Evolutionary conservation across 139 green algal species (phyloP).

Genomic region (Ostreobium quekettii): DNA sequence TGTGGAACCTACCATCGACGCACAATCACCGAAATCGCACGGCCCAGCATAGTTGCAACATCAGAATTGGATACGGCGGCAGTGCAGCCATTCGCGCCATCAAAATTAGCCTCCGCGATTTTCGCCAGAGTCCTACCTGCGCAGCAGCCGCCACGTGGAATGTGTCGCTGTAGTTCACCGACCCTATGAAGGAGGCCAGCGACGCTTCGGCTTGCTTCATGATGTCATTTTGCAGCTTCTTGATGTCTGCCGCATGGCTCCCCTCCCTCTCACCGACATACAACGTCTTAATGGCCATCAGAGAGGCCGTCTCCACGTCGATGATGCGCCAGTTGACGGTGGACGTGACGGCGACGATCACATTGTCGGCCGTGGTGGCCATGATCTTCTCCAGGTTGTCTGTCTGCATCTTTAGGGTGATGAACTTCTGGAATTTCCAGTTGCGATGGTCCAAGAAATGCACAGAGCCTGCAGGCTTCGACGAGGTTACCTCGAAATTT

Average conservation of each 20-base stretch:
- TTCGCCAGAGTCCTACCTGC: background rate
- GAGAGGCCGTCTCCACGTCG: background rate
- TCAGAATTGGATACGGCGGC: too few relatives aligned
- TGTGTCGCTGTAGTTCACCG: background rate
- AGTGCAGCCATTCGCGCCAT: too few relatives aligned
- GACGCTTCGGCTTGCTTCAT: background rate
- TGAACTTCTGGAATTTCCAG: constrained; percentile 3
- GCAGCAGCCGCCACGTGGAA: constrained; percentile 2
- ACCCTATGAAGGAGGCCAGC: background rate
- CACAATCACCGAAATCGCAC: too few relatives aligned
- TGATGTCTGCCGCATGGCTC: background rate
- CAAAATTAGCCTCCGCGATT: too few relatives aligned
- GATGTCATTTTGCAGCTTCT: background rate
- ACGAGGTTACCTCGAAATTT: too few relatives aligned
- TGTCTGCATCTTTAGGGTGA: background rate
- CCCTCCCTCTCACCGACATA: background rate
- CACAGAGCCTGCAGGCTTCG: background rate
- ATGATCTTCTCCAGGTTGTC: background rate
- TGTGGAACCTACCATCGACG: too few relatives aligned
- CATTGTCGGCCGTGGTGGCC: background rate
- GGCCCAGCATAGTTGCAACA: too few relatives aligned
- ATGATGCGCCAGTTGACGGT: constrained; percentile 1
- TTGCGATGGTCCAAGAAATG: constrained; percentile 2
- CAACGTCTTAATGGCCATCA: background rate
- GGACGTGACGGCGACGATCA: background rate